These are phyloP conservation scores for Tricholoma saponaceum DNA, from an alignment of 768 basidiomycete genomes.

Conservation along the genomic window DNA sequence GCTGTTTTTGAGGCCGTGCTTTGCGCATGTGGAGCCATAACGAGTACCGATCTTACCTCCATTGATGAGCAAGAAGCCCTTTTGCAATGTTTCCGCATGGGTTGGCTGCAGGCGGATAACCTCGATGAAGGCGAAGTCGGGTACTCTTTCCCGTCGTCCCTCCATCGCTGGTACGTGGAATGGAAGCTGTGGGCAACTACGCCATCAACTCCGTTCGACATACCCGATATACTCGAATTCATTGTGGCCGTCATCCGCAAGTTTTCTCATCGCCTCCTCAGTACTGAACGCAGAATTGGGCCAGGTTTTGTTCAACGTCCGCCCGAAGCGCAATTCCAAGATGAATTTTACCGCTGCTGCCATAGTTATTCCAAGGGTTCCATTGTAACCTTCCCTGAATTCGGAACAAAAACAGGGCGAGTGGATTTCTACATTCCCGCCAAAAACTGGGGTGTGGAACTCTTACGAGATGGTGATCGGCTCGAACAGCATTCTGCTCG, in stretches of 20 bases:
- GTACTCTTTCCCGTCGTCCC: background rate
- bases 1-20: background rate
- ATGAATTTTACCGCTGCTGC: background rate
- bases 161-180: background rate
- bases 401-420: background rate
- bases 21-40: background rate
- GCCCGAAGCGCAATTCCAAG: background rate
- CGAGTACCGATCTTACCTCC: background rate
- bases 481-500: background rate
- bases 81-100: background rate
- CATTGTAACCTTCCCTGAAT: background rate
- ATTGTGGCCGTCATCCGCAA: background rate
- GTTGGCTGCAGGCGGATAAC: background rate
- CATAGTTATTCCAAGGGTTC: background rate
- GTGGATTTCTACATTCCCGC: background rate
- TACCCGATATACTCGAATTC: background rate
- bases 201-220: background rate
- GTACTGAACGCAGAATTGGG: background rate
- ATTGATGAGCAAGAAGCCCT: background rate
- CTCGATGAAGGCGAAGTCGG: background rate
- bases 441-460: background rate
- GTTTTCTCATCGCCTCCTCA: background rate
- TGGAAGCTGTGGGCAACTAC: background rate
- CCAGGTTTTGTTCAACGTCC: background rate
- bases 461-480: background rate